phyloP scores from a whole-genome alignment of 257 asterid genomes.

The Anisodus tanguticus region DNA sequence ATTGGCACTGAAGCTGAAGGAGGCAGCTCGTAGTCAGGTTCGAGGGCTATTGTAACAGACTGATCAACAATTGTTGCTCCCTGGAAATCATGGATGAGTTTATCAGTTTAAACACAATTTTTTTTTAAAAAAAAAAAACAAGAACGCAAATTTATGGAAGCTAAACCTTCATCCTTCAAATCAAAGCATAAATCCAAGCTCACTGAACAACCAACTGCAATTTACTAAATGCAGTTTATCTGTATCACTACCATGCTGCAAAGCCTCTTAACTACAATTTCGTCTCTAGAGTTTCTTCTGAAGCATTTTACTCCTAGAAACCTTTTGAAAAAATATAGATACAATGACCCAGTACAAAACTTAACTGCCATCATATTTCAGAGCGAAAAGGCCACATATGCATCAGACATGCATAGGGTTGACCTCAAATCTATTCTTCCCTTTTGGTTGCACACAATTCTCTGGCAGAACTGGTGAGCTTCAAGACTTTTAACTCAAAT shows the following conservation, averaged over 20 bases:
- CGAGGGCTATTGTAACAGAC: conserved; percentile 51
- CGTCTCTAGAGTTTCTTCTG: conserved; percentile 19
- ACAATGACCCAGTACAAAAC: not conserved
- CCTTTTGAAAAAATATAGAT: not conserved
- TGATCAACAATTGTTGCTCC: conserved; percentile 74
- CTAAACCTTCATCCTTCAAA: conserved; percentile 10
- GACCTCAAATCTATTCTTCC: not conserved
- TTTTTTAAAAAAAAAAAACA: too few species aligned
- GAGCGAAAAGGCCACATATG: not conserved
- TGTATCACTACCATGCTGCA: not conserved
- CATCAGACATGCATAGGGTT: not conserved
- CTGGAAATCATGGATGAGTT: conserved; percentile 40
- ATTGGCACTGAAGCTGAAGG: conserved; percentile 41
- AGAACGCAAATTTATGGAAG: not conserved
- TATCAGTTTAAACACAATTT: not conserved
- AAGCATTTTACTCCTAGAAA: not conserved
- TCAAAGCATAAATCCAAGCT: not conserved
- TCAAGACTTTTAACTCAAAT: not conserved
- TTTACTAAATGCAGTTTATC: not conserved
- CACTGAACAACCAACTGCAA: not conserved
- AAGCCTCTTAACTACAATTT: not conserved
- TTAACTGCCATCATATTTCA: not conserved
- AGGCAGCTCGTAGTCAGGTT: conserved; percentile 55
- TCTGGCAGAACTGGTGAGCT: not conserved
- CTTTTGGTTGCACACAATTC: not conserved